Conservation (phyloP, 495 filamentous ascomycete genomes). For the Podospora conica region DNA sequence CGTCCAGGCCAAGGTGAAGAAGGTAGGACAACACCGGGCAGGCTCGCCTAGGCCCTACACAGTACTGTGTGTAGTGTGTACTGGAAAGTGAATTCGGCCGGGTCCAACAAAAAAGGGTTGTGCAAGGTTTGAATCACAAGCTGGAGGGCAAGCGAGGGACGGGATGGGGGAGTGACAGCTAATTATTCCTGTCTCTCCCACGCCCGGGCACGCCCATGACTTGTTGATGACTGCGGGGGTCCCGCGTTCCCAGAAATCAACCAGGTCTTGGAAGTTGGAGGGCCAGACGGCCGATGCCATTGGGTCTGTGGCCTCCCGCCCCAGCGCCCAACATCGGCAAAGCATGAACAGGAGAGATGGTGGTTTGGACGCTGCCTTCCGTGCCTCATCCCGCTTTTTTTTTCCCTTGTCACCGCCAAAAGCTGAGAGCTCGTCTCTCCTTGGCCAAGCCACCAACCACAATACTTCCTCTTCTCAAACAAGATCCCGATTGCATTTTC, state of each 20-base stretch:
- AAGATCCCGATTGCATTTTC: background rate
- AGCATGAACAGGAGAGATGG: background rate
- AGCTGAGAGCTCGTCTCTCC: background rate
- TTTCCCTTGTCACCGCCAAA: background rate
- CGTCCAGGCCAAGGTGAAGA: background rate
- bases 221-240: background rate
- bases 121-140: background rate
- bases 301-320: background rate
- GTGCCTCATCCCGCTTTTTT: background rate
- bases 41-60: no score
- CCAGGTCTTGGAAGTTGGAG: background rate
- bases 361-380: background rate
- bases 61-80: background rate
- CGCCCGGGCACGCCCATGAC: background rate
- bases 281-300: background rate
- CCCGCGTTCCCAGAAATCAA: constrained; percentile 2
- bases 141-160: background rate
- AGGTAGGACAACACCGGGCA: background rate
- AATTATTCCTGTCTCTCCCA: constrained; percentile 2
- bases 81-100: background rate
- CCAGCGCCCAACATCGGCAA: background rate
- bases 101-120: background rate
- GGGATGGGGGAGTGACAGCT: background rate
- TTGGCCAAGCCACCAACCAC: background rate
- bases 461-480: background rate